phyloP scores from a whole-genome alignment of 2,329 filamentous ascomycete genomes.

The Trichoderma atrobrunneum region DNA sequence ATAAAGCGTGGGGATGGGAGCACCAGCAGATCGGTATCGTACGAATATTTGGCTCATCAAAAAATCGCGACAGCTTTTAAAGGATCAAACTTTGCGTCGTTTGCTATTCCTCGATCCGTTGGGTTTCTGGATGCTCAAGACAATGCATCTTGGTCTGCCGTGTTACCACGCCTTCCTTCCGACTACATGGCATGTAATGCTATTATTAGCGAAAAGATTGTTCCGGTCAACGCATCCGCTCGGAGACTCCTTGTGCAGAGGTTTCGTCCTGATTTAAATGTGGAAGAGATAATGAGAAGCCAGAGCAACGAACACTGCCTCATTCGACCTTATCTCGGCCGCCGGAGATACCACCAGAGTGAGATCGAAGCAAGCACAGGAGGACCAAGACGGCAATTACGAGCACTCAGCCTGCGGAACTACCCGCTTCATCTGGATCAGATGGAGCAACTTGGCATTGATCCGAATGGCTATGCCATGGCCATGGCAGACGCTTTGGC shows the following conservation, averaged over 20 bases:
- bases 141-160: constrained; percentile 16
- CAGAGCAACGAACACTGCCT: constrained; percentile 45
- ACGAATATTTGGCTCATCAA: constrained; percentile 23
- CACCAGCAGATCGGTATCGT: constrained; percentile 19
- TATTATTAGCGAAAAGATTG: constrained; percentile 32
- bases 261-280: constrained; percentile 21
- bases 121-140: constrained; percentile 4
- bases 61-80: neutral
- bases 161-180: constrained; percentile 24
- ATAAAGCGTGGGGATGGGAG: constrained; percentile 24
- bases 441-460: constrained; percentile 42
- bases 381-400: neutral
- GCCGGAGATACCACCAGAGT: constrained; percentile 22
- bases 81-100: neutral
- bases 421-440: constrained; percentile 50
- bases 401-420: constrained; percentile 45
- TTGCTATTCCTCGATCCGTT: neutral
- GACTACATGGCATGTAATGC: constrained; percentile 27
- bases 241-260: constrained; percentile 23
- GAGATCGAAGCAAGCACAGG: neutral
- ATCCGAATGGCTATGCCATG: constrained; percentile 35
- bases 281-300: constrained; percentile 22
- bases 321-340: constrained; percentile 48
- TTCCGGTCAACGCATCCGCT: constrained; percentile 20
- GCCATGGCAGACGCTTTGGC: constrained; percentile 51